phyloP scores from a whole-genome alignment of 2,329 filamentous ascomycete species.

The Aspergillus sp. region DNA sequence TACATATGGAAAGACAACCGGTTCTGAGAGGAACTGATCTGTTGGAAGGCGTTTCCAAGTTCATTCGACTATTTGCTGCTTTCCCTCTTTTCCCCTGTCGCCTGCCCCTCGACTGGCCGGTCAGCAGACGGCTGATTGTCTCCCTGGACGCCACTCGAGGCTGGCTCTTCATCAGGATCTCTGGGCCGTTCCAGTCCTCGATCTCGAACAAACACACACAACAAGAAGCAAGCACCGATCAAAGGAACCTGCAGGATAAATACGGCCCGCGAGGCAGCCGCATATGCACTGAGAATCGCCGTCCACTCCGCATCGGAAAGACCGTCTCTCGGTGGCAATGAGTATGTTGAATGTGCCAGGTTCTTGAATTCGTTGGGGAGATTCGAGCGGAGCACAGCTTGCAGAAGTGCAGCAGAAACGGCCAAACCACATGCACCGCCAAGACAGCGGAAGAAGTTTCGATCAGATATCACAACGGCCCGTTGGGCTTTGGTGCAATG shows the following conservation, averaged over 20 bases:
- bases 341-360: constrained; percentile 48
- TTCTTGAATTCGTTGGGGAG: constrained; percentile 44
- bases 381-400: constrained; percentile 42
- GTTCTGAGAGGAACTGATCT: too few species aligned
- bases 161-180: constrained; percentile 24
- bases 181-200: constrained; percentile 47
- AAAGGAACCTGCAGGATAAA: constrained; percentile 61
- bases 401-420: constrained; percentile 58
- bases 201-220: constrained; percentile 57
- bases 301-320: constrained; percentile 24
- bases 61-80: background rate
- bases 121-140: background rate
- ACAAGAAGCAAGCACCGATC: constrained; percentile 54
- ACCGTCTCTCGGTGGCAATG: constrained; percentile 32
- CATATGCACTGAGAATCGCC: background rate
- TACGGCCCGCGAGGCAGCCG: constrained; percentile 57
- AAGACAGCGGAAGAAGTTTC: constrained; percentile 66
- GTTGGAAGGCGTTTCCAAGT: too few species aligned
- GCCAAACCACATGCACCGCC: constrained; percentile 64
- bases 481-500: constrained; percentile 61
- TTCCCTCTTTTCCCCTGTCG: background rate
- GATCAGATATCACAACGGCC: constrained; percentile 65
- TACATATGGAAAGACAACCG: too few species aligned
- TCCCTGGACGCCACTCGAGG: background rate
- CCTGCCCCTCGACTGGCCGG: background rate